Base-by-base conservation (phyloP, 176 grass and related monocot genomes). In the Carex myosuroides region DNA sequence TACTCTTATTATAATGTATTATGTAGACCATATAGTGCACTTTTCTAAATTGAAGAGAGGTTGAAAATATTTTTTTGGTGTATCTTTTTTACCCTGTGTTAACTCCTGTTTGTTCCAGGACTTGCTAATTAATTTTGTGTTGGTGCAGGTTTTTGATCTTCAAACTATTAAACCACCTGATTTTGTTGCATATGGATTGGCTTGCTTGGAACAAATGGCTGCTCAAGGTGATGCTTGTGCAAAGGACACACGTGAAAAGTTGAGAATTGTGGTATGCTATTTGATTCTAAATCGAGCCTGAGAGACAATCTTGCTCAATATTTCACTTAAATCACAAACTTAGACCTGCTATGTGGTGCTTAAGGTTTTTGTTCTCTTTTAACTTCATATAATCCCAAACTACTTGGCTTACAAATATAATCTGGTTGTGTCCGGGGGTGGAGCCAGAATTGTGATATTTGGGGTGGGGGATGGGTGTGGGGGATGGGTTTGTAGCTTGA, bases 191-290 rank as follows among this genome's bases (percentile, higher is more conserved):
- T 94, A 95, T 88, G 96, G 96, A 67, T 89, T 99, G 80, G 60
- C 87, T 87, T 95, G 92, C 89, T 90, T 99, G 86, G 96, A 99
- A 75, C 90, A 69, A 58, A 89, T 99, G 86, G 96, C 96, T 48
- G 85, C 89, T 30, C 88, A 87, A 87, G 96, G 93, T 64, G 93
- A 99, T 66, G n/a, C 60, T 67, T 87, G 90, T 7, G 96, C 91
- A 39, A 94, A 92, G 66, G 73, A 44, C 0, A 81, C 85, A 73
- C 96, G 96, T 78, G 83, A 84, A 65, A 99, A 89, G 6, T 79
- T 99, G 83, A 95, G 96, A 87, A 90, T 99, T 70, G 85, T 99
- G 93, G 96, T 99, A 94, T 58, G 88, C 87, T 70, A 69, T 39
- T 52, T 79, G 60, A 61, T 66, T 42, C 12, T 56, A 77, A 30